These are phyloP conservation scores for Leishmania arabica DNA, from an alignment of 208 protist genomes.

Conservation along the genomic window DNA sequence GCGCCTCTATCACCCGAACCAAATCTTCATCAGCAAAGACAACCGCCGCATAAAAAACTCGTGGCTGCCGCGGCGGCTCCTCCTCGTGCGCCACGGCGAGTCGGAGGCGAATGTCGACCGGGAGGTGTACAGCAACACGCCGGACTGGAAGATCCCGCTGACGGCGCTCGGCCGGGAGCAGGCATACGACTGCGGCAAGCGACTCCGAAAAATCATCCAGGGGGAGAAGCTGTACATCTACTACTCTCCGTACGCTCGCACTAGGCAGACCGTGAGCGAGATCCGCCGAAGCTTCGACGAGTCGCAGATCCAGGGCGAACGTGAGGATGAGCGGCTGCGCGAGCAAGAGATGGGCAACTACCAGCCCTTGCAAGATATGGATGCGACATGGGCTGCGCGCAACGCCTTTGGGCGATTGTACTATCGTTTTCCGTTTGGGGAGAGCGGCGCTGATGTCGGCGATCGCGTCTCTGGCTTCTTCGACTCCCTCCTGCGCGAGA, in stretches of 20 bases:
- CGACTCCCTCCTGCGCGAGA: constrained; percentile 81
- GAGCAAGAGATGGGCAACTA: constrained; percentile 96
- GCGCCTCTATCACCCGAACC: constrained; percentile 38
- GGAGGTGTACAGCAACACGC: constrained; percentile 76
- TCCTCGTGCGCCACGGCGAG: constrained; percentile 89
- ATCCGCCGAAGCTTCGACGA: constrained; percentile 70
- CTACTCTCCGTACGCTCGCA: constrained; percentile 89
- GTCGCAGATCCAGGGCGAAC: constrained; percentile 78
- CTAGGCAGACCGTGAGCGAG: constrained; percentile 85
- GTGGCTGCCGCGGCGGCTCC: constrained; percentile 79
- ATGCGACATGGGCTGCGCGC: constrained; percentile 70
- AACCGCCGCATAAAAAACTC: constrained; percentile 20
- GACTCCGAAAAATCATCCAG: constrained; percentile 71
- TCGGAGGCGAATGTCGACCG: constrained; percentile 83
- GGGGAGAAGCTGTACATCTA: constrained; percentile 88
- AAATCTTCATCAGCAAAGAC: constrained; percentile 28
- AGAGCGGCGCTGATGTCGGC: constrained; percentile 91
- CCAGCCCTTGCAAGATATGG: constrained; percentile 78
- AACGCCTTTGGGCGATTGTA: constrained; percentile 85
- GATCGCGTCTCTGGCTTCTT: constrained; percentile 92
- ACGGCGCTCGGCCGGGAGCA: constrained; percentile 77
- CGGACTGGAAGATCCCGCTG: constrained; percentile 91
- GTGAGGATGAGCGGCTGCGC: constrained; percentile 92
- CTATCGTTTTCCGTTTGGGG: constrained; percentile 91
- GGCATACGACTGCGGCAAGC: constrained; percentile 81